Conservation (phyloP, 441 rosid species). For the Brassica hybrid region DNA sequence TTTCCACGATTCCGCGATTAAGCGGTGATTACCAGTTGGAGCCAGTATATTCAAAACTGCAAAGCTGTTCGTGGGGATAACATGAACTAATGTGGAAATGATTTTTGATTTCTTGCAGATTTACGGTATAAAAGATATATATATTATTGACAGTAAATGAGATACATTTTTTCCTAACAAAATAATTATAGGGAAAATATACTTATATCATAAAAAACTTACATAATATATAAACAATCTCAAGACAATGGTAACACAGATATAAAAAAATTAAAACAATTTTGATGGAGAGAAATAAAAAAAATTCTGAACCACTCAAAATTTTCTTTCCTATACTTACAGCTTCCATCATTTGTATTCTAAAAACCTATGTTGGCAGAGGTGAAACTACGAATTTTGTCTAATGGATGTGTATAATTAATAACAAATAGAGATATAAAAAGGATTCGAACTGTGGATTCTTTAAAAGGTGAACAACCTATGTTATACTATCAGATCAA, state of each 20-base stretch:
- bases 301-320: neutral
- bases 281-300: neutral
- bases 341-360: neutral
- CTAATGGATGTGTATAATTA: no score
- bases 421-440: no score
- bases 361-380: neutral
- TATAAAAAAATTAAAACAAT: neutral
- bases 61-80: conserved; percentile 9
- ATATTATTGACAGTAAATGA: neutral
- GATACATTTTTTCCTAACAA: neutral
- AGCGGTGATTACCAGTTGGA: no score
- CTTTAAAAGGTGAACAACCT: no score
- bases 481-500: no score
- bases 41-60: conserved; percentile 11
- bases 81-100: conserved; percentile 8
- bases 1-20: no score
- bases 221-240: neutral
- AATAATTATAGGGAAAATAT: neutral
- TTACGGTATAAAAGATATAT: neutral
- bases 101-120: neutral
- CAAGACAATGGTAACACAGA: neutral
- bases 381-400: no score
- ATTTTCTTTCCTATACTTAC: neutral
- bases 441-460: no score
- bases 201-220: neutral